A percentile compares a stretch with the other conserved stretches of the same genome.
Evolutionary conservation across 805 yeast species (phyloP).

Genomic region (Wickerhamiella cacticola): DNA sequence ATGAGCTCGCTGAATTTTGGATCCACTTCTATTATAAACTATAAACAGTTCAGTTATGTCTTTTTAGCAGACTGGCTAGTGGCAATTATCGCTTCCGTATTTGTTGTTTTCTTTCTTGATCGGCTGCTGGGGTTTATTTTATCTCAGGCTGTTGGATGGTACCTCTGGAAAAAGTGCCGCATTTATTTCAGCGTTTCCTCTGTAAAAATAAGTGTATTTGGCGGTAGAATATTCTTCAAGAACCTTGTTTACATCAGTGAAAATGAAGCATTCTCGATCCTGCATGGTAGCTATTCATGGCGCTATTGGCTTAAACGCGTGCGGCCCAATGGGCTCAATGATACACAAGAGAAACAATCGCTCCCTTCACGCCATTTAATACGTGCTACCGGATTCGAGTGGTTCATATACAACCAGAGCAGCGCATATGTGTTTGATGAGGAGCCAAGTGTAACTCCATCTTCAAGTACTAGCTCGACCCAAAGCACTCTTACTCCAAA

Average conservation of each 20-base stretch:
- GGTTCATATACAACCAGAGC: constrained; percentile 71
- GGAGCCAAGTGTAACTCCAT: constrained; percentile 21
- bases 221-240: constrained; percentile 70
- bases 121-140: constrained; percentile 53
- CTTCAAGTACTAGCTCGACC: constrained; percentile 18
- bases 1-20: constrained; percentile 16
- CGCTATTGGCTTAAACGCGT: constrained; percentile 62
- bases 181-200: constrained; percentile 59
- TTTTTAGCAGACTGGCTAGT: constrained; percentile 77
- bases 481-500: background rate
- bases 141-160: constrained; percentile 39
- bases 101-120: constrained; percentile 64
- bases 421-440: constrained; percentile 56
- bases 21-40: constrained; percentile 24
- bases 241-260: constrained; percentile 63
- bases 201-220: constrained; percentile 61
- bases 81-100: constrained; percentile 46
- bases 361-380: constrained; percentile 48
- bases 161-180: constrained; percentile 52
- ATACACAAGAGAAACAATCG: constrained; percentile 32
- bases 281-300: constrained; percentile 76
- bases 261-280: constrained; percentile 56
- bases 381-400: constrained; percentile 64
- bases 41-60: constrained; percentile 44
- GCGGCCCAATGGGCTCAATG: constrained; percentile 24